Evolutionary conservation across 2,329 filamentous ascomycete genomes (phyloP), one percentile per base, ranked within the genome.

Genomic region (Aspergillus unguis): DNA sequence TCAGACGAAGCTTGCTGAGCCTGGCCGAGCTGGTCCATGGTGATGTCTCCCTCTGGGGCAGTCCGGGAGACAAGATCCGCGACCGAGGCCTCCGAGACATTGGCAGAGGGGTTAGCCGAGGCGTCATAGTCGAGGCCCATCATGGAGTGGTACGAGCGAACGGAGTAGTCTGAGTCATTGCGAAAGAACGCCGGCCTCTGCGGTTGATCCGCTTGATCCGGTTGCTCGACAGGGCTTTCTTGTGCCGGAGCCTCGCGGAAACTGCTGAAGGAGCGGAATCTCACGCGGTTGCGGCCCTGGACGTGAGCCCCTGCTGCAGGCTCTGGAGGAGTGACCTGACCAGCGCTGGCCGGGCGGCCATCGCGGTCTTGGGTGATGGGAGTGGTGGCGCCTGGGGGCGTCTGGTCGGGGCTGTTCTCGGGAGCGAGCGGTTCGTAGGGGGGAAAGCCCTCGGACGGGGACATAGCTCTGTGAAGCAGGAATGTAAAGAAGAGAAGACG

Each of bases 241-340:
- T 23, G 46, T 51, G n/a, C 23, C 6, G 2, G n/a, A 11, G 44
- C 48, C 27, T 50, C 50, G 17, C 52, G 48, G 26, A 53, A 44
- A 27, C 53, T 55, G 43, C 48, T 58, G 43, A 60, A 44, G 3
- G 61, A 63, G 28, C 52, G 59, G 40, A 63, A 63, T 23, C 61
- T 48, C 42, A 63, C 61, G n/a, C 61, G 54, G 28, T 53, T 48
- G 6, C 28, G 26, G n/a, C 28, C 7, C 36, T 23, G 41, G 10
- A 29, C 10, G 6, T 2, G 5, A 23, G 3, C 41, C 6, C 10
- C 28, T 32, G 17, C 28, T 9, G 41, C 26, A 8, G 11, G 6
- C 2, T n/a, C 41, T 25, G 36, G 36, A 3, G 5, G 17, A 17
- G 17, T 17, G 17, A 17, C 17, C 17, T 17, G 17, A 17, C 33